Conservation (phyloP, 148 eudicot genomes). For the Rhododendron simsii region DNA sequence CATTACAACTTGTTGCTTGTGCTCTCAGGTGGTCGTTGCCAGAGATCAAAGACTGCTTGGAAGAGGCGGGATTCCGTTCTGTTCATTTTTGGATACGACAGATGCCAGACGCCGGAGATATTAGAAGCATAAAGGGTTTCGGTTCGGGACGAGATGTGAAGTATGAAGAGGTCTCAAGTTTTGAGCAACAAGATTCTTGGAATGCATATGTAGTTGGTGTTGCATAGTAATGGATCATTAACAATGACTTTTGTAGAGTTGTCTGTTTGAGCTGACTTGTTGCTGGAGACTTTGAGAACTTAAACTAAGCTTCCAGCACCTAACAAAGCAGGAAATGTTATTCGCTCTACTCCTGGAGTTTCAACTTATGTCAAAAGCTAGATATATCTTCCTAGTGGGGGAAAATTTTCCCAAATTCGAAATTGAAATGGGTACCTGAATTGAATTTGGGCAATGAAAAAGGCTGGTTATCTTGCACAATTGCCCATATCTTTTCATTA, state of each 20-base stretch:
- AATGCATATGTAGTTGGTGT: slow-evolving; percentile 90
- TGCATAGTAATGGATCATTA: slow-evolving; percentile 28
- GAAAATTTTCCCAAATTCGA: background rate
- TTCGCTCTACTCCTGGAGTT: background rate
- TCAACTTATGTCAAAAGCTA: background rate
- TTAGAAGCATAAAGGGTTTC: slow-evolving; percentile 58
- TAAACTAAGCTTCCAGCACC: background rate
- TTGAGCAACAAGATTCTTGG: slow-evolving; percentile 93
- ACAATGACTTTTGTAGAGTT: background rate
- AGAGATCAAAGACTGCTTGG: slow-evolving; percentile 84
- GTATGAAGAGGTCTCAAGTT: slow-evolving; percentile 83
- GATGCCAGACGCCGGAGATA: slow-evolving; percentile 71
- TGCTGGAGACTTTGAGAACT: background rate
- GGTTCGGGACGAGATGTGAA: slow-evolving; percentile 67
- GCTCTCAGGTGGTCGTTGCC: slow-evolving; percentile 87
- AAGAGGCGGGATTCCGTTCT: slow-evolving; percentile 78
- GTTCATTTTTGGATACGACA: slow-evolving; percentile 87
- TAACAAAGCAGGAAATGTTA: background rate
- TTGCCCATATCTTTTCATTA: background rate
- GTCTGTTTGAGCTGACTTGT: background rate
- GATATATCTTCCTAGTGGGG: background rate
- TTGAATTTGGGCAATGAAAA: background rate
- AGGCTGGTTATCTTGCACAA: background rate
- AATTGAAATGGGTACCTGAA: background rate
- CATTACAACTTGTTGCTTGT: background rate